Conservation (phyloP, 2,329 filamentous ascomycete species). For the Claviceps arundinis region DNA sequence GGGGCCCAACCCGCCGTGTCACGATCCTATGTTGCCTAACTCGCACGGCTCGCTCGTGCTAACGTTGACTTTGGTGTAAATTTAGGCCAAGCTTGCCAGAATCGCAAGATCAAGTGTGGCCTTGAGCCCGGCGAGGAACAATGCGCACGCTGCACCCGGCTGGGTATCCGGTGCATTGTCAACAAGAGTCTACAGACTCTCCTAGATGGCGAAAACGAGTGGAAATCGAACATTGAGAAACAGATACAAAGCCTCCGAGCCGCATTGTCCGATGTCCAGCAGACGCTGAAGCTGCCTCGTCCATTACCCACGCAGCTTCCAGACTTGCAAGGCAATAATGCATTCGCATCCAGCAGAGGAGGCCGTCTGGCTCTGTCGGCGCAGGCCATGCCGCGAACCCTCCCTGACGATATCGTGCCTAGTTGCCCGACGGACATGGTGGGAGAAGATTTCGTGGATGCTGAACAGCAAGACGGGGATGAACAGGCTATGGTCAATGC, state of each 20-base stretch:
- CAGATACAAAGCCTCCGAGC: conserved; percentile 15
- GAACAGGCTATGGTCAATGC: conserved; percentile 18
- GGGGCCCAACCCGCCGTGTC: not conserved
- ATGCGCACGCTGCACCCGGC: conserved; percentile 35
- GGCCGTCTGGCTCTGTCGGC: not conserved
- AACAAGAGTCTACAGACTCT: conserved; percentile 44
- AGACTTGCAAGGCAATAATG: not conserved
- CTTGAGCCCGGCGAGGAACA: conserved; percentile 29
- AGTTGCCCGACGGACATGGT: conserved; percentile 12
- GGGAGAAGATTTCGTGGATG: conserved; percentile 18
- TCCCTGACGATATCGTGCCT: not conserved
- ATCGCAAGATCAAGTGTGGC: conserved; percentile 42
- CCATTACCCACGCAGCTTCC: not conserved
- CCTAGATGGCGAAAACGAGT: conserved; percentile 38
- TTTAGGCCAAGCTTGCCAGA: conserved; percentile 32
- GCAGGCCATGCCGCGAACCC: not conserved
- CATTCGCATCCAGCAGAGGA: not conserved
- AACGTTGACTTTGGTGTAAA: not conserved
- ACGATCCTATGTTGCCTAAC: not conserved
- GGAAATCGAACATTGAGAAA: conserved; percentile 17
- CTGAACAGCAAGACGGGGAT: conserved; percentile 9
- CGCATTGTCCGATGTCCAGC: conserved; percentile 15
- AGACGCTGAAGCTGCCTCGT: conserved; percentile 9
- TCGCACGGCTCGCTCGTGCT: not conserved
- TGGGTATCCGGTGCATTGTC: conserved; percentile 36